phyloP scores from a whole-genome alignment of 345 rosid species.

The Noccaea bulbosa region DNA sequence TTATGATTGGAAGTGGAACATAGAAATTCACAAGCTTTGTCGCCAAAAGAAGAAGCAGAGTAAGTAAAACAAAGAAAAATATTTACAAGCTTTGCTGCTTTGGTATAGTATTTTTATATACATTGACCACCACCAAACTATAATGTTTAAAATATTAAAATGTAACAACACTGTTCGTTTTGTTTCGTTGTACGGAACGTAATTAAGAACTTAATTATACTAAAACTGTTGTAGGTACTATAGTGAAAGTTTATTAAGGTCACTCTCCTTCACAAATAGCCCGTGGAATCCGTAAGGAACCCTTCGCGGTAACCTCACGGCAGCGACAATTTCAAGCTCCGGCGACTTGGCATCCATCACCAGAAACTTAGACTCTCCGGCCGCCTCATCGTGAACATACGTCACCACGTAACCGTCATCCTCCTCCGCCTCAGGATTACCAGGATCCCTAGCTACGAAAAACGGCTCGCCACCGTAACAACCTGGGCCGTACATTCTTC shows the following conservation, averaged over 20 bases:
- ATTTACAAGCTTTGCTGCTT: slow-evolving; percentile 13
- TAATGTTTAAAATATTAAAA: slow-evolving; percentile 8
- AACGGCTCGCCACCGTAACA: slow-evolving; percentile 50
- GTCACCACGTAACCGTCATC: slow-evolving; percentile 48
- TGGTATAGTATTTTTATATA: slow-evolving; percentile 31
- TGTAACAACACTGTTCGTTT: not conserved
- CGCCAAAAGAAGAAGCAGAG: not conserved
- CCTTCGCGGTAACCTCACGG: slow-evolving; percentile 44
- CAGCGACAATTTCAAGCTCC: slow-evolving; percentile 44
- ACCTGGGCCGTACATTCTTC: slow-evolving; percentile 41
- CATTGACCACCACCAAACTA: slow-evolving; percentile 30
- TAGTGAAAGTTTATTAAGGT: slow-evolving; percentile 33
- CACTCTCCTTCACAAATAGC: slow-evolving; percentile 45
- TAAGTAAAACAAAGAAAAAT: not conserved
- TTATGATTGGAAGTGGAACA: slow-evolving; percentile 4
- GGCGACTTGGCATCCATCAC: slow-evolving; percentile 49
- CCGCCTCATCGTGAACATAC: slow-evolving; percentile 41
- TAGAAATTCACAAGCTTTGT: not conserved
- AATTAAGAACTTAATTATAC: slow-evolving; percentile 27
- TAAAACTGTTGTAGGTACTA: not conserved
- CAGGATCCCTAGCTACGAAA: slow-evolving; percentile 41
- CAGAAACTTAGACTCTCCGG: slow-evolving; percentile 43
- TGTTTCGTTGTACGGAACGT: not conserved
- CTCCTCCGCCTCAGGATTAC: slow-evolving; percentile 40
- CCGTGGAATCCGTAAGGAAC: slow-evolving; percentile 50